A percentile compares a stretch with the other conserved stretches of the same genome.
Evolutionary conservation across 1,284 basidiomycete genomes (phyloP).

Genomic region (Austroboletus rostrupii): DNA sequence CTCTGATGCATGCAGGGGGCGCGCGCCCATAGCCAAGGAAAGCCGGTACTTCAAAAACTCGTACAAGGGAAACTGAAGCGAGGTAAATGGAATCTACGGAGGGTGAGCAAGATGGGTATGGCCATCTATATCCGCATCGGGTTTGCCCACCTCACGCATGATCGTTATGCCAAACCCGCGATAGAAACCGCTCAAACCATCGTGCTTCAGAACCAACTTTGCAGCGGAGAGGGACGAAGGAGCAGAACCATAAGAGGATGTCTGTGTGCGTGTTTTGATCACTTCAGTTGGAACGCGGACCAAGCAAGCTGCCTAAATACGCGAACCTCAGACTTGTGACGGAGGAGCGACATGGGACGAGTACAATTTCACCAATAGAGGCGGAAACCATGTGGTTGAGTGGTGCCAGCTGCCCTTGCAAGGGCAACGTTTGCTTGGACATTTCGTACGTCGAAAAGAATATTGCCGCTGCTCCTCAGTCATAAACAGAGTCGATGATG

Average conservation of each 20-base stretch:
- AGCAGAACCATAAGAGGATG: conserved; percentile 59
- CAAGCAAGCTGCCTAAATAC: conserved; percentile 77
- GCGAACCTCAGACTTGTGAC: conserved; percentile 12
- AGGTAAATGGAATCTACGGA: conserved; percentile 90
- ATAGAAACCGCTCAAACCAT: conserved; percentile 72
- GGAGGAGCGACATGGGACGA: conserved; percentile 23
- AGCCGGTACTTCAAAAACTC: conserved; percentile 78
- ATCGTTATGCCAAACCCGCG: conserved; percentile 78
- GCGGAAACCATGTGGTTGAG: conserved; percentile 81
- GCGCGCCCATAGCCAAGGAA: conserved; percentile 46
- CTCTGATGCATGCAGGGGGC: conserved; percentile 73
- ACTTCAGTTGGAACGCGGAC: conserved; percentile 94
- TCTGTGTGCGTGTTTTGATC: conserved; percentile 84
- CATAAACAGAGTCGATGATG: neutral
- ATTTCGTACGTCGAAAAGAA: conserved; percentile 97
- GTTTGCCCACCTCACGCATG: conserved; percentile 63
- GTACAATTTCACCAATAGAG: conserved; percentile 79
- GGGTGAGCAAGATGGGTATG: conserved; percentile 4
- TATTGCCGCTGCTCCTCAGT: conserved; percentile 65
- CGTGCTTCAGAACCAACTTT: conserved; percentile 47
- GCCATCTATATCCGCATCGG: neutral
- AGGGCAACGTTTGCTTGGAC: conserved; percentile 73
- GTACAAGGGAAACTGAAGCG: conserved; percentile 95
- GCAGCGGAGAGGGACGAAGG: conserved; percentile 48
- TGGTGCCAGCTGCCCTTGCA: conserved; percentile 55